Base-by-base conservation (phyloP, 768 basidiomycete species). In the Cubamyces sp. region DNA sequence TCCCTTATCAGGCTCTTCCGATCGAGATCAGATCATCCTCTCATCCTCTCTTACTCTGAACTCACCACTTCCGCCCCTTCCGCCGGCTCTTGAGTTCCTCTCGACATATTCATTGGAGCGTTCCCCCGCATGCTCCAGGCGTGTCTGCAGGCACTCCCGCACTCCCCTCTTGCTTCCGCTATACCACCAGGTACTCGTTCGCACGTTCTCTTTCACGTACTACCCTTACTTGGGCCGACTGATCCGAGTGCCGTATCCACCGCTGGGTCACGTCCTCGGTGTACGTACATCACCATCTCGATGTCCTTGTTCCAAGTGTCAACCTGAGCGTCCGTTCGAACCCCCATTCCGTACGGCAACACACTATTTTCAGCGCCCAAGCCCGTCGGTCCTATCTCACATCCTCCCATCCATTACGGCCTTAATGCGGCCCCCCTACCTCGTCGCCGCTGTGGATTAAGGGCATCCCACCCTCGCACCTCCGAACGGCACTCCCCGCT, bases 21-120 rank as follows among this genome's bases (percentile, higher is more conserved):
- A 57, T 62, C 61, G 5, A 62, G 62, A 64, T 64, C 53, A 43
- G 57, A 54, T 60, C 57, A 45, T 45, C 43, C 25, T 6, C 34
- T 19, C 23, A 18, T 28, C 47, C 14, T 21, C 46, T 40, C 5
- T 14, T 12, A 21, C 40, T n/a, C n/a, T n/a, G n/a, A n/a, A n/a
- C n/a, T 37, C n/a, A 40, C 52, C 52, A 3, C 52, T 5, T 30
- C n/a, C 59, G 42, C 23, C 51, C 16, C 23, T 37, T 40, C 19
- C 42, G 18, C 19, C 18, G 42, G 19, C 42, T 43, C 42, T 1
- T 43, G 12, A 3, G 41, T 11, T 42, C 4, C 41, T n/a, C 42
- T 43, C 19, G 18, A 3, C 12, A 43, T 43, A 12, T n/a, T 1
- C 42, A n/a, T n/a, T n/a, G n/a, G n/a, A n/a, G n/a, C 5, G 12